Conservation (phyloP, 345 rosid species). For the Linum tenue region DNA sequence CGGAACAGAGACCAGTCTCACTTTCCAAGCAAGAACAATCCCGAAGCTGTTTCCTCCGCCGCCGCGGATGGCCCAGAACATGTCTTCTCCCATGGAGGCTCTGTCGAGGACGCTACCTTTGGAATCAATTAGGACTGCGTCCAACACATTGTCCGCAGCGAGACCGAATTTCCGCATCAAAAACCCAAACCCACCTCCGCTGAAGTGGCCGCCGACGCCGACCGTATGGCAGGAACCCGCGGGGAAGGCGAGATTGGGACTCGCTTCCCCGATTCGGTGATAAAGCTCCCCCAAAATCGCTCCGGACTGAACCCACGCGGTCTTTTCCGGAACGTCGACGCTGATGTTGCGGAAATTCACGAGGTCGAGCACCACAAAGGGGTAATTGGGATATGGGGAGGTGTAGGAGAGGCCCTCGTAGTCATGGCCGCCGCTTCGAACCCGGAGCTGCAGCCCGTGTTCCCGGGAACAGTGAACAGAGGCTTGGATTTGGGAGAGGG, state of each 20-base stretch:
- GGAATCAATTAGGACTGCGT: neutral
- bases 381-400: too few relatives aligned
- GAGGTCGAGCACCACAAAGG: too few relatives aligned
- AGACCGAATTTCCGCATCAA: neutral
- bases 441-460: slow-evolving; percentile 8
- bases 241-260: slow-evolving; percentile 9
- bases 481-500: slow-evolving; percentile 8
- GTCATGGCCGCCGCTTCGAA: slow-evolving; percentile 2
- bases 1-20: slow-evolving; percentile 8
- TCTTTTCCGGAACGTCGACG: neutral
- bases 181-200: slow-evolving; percentile 7
- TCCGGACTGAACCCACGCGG: slow-evolving; percentile 12
- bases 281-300: slow-evolving; percentile 13
- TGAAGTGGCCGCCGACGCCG: slow-evolving; percentile 5
- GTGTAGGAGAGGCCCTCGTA: neutral
- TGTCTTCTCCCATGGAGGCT: slow-evolving; percentile 6
- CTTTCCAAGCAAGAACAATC: slow-evolving; percentile 9
- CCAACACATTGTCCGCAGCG: neutral
- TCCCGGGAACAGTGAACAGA: neutral
- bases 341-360: too few relatives aligned
- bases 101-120: slow-evolving; percentile 1
- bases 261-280: slow-evolving; percentile 2
- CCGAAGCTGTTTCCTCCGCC: slow-evolving; percentile 13
- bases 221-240: slow-evolving; percentile 9
- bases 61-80: slow-evolving; percentile 10